Base-by-base conservation (phyloP, 2,329 filamentous ascomycete genomes). In the Fonsecaea nubica region DNA sequence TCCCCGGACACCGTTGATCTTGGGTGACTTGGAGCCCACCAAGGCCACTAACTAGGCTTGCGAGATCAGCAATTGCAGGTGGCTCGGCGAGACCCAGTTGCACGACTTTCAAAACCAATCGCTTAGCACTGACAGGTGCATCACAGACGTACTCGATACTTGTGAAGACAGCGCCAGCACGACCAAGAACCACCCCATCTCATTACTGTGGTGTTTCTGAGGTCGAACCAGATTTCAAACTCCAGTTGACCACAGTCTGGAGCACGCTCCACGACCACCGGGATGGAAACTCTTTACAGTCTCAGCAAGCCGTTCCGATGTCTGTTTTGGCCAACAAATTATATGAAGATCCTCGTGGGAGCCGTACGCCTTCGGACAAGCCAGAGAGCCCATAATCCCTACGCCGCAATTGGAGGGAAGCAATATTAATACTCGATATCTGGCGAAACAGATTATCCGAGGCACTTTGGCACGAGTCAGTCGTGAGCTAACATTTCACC, bases 1-100 rank as follows among this genome's bases (percentile, higher is more conserved):
- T 59, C 57, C 45, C 42, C 42, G 50, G 42, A 35, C 57, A 25
- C 18, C 33, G 40, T 59, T 50, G 40, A 59, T 59, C 57, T 50
- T 33, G 32, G 45, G 15, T 21, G 45, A 50, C 25, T 50, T 21
- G 8, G 10, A 50, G 45, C 18, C 45, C 45, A 30, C 45, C 25
- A 50, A 50, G 45, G 18, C 45, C 45, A 30, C 45, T 50, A 50
- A 18, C 30, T 32, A 32, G 42, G 18, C 45, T 50, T 30, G 45
- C 45, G 18, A 25, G 45, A 25, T 50, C 45, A 50, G 21, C 45
- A 21, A 5, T 30, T 50, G 9, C 45, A 50, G 45, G 45, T 25
- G 21, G 45, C 45, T 25, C 45, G 45, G 5, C 15, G 5, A 18
- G 40, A 45, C 15, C 40, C 40, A 45, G 40, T 18, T n/a, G n/a